A percentile compares a stretch with the other conserved stretches of the same genome.
These are phyloP conservation scores for Nicotiana noctiflora DNA, from an alignment of 257 asterid species.

Conservation along the genomic window DNA sequence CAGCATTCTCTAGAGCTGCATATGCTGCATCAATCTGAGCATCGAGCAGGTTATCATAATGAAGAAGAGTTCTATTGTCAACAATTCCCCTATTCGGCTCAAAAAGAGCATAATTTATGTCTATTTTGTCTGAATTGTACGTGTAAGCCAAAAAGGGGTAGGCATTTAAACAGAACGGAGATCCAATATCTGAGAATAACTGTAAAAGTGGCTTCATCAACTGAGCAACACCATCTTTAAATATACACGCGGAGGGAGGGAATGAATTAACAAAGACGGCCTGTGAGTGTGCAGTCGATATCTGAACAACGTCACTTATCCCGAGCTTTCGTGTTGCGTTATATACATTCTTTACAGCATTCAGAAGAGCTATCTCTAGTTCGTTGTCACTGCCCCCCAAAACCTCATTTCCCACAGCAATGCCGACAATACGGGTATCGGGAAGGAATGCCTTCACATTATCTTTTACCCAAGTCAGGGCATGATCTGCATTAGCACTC, in stretches of 20 bases:
- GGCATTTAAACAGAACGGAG: slow-evolving; percentile 91
- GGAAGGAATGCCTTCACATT: slow-evolving; percentile 81
- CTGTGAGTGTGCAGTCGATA: slow-evolving; percentile 77
- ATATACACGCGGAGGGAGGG: slow-evolving; percentile 89
- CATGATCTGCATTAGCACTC: slow-evolving; percentile 60
- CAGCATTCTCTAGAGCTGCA: slow-evolving; percentile 78
- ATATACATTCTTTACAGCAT: slow-evolving; percentile 67
- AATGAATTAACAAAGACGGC: slow-evolving; percentile 65
- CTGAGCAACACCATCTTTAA: slow-evolving; percentile 54
- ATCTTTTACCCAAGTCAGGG: slow-evolving; percentile 79
- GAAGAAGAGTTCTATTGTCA: slow-evolving; percentile 58
- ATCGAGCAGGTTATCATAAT: slow-evolving; percentile 88
- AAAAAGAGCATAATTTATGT: slow-evolving; percentile 85
- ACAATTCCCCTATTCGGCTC: slow-evolving; percentile 54
- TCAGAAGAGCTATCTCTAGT: slow-evolving; percentile 46
- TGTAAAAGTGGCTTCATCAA: slow-evolving; percentile 87
- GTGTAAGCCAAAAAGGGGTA: slow-evolving; percentile 90
- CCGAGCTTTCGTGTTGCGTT: slow-evolving; percentile 64
- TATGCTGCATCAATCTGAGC: slow-evolving; percentile 97
- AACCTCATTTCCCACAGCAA: slow-evolving; percentile 83
- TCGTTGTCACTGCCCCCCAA: slow-evolving; percentile 49
- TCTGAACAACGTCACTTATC: slow-evolving; percentile 51
- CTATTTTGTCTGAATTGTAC: slow-evolving; percentile 52
- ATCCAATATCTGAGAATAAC: slow-evolving; percentile 57
- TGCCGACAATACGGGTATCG: slow-evolving; percentile 75